Evolutionary conservation across 805 yeast genomes (phyloP).

Genomic region (Teunomyces tritomae): DNA sequence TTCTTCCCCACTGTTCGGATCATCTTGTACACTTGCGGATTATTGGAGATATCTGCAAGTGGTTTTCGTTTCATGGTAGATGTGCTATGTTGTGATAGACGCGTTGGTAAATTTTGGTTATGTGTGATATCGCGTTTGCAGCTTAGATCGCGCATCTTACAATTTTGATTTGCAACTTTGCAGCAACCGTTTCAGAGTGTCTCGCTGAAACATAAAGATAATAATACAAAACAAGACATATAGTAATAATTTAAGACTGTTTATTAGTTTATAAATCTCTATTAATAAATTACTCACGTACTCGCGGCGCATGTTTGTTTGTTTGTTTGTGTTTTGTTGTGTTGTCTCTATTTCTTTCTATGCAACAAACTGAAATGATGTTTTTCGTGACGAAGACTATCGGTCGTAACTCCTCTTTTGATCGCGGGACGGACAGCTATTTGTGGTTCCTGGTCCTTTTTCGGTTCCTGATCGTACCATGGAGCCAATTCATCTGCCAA

Average conservation of each 20-base stretch:
- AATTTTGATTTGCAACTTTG: too few species aligned
- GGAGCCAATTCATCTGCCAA: constrained; percentile 17
- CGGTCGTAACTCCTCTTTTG: too few species aligned
- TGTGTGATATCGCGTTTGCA: too few species aligned
- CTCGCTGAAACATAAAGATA: too few species aligned
- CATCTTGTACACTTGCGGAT: background rate
- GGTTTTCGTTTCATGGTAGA: background rate
- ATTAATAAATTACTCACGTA: too few species aligned
- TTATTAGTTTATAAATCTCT: too few species aligned
- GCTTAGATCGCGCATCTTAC: too few species aligned
- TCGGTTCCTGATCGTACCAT: constrained; percentile 10
- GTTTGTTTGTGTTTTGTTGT: background rate
- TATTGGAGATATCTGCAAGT: background rate
- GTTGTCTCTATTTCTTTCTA: constrained; percentile 1
- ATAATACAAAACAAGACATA: too few species aligned
- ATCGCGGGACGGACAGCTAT: too few species aligned
- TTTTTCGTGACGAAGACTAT: background rate
- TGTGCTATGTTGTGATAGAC: background rate
- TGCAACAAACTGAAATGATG: background rate
- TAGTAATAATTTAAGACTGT: too few species aligned
- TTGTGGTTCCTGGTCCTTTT: background rate
- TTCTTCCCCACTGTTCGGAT: background rate
- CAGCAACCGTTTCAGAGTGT: too few species aligned
- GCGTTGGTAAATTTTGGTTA: too few species aligned
- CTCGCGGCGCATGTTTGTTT: background rate